Conservation (phyloP, 441 rosid species). For the Flueggea neowawraea region DNA sequence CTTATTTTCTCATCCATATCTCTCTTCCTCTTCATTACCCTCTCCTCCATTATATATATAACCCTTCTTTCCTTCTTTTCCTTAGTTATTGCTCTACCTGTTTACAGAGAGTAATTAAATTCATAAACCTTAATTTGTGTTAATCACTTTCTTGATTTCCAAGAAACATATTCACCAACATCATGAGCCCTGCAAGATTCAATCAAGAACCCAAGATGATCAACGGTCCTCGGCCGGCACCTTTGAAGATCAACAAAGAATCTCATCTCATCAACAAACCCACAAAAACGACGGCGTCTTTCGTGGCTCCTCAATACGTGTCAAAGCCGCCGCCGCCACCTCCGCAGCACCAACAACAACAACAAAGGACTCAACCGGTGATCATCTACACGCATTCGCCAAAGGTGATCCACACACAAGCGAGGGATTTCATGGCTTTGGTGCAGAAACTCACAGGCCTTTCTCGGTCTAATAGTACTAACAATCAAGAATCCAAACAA, state of each 20-base stretch:
- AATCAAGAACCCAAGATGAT: slow-evolving; percentile 10
- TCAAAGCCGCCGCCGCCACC: not conserved
- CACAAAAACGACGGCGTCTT: slow-evolving; percentile 14
- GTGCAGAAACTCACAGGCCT: slow-evolving; percentile 78
- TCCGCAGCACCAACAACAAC: not conserved
- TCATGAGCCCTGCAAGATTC: slow-evolving; percentile 41
- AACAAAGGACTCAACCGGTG: slow-evolving; percentile 43
- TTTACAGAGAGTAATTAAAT: not conserved
- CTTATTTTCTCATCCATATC: slow-evolving; percentile 11
- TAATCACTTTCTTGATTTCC: not conserved
- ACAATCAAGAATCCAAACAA: not conserved
- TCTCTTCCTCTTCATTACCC: not conserved
- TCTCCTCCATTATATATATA: slow-evolving; percentile 6
- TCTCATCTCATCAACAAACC: slow-evolving; percentile 51
- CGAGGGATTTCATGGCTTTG: slow-evolving; percentile 72
- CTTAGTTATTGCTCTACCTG: not conserved
- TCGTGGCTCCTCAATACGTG: no score
- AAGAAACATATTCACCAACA: not conserved
- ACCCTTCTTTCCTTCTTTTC: not conserved
- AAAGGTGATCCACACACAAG: slow-evolving; percentile 61
- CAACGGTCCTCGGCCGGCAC: slow-evolving; percentile 56
- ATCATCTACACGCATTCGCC: slow-evolving; percentile 78
- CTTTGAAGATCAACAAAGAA: slow-evolving; percentile 46
- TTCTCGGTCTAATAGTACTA: slow-evolving; percentile 23
- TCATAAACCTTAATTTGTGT: no score